A percentile compares a stretch with the other conserved stretches of the same genome.
Conservation (phyloP, 768 basidiomycete species). For the Dendrothele bispora region DNA sequence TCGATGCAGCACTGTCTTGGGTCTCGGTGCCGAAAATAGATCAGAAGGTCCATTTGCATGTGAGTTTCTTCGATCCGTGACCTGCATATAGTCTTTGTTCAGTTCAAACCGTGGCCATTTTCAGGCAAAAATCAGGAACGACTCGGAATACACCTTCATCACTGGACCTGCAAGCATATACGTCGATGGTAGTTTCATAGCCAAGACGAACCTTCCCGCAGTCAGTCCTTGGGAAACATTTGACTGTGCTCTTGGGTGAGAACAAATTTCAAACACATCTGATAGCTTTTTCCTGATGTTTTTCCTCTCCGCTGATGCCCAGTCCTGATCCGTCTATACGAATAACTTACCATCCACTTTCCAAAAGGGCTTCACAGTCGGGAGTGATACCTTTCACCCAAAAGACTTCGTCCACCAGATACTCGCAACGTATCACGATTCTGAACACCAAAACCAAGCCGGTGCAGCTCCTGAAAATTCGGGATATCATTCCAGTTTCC, state of each 20-base stretch:
- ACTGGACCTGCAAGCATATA: conserved; percentile 49
- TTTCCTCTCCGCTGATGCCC: not conserved
- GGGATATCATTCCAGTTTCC: conserved; percentile 40
- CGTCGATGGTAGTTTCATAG: conserved; percentile 57
- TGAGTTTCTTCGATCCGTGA: conserved; percentile 16
- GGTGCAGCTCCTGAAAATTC: conserved; percentile 31
- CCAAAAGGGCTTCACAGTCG: conserved; percentile 27
- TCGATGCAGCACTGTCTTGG: conserved; percentile 44
- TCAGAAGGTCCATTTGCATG: conserved; percentile 37
- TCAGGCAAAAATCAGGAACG: conserved; percentile 52
- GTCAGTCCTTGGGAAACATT: conserved; percentile 46
- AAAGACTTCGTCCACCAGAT: conserved; percentile 30
- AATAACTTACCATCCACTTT: conserved; percentile 37
- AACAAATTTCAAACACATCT: not conserved
- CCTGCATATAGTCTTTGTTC: not conserved
- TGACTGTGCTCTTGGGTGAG: conserved; percentile 46
- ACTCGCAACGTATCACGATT: conserved; percentile 37
- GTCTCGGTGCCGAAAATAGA: conserved; percentile 39
- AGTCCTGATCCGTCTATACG: conserved; percentile 42
- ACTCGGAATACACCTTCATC: conserved; percentile 52
- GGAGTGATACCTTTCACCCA: conserved; percentile 9
- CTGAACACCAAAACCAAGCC: conserved; percentile 34
- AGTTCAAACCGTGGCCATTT: not conserved
- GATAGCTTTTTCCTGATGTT: not conserved
- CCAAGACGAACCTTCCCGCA: conserved; percentile 41